These are phyloP conservation scores for Suillus fuscotomentosus DNA, from an alignment of 768 basidiomycete genomes.

Conservation along the genomic window DNA sequence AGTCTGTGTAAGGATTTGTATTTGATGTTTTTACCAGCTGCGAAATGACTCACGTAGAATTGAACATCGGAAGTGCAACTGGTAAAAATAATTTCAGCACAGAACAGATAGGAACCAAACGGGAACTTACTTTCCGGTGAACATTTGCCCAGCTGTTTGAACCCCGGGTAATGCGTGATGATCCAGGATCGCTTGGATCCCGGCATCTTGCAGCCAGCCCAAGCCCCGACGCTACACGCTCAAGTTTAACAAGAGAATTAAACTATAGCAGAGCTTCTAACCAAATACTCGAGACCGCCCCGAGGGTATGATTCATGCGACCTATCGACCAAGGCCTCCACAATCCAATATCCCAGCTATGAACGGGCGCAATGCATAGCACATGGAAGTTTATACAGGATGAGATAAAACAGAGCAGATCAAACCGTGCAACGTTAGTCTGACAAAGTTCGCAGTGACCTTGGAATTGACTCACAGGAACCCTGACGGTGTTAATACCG, in stretches of 20 bases:
- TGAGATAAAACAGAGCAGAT: not conserved
- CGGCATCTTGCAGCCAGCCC: conserved; percentile 54
- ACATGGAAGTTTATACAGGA: not conserved
- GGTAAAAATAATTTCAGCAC: conserved; percentile 6
- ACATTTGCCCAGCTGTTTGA: conserved; percentile 56
- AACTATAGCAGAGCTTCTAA: conserved; percentile 25
- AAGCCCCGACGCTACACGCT: conserved; percentile 58
- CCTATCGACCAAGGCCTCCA: conserved; percentile 69
- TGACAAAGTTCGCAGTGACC: not conserved
- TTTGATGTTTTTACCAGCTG: not conserved
- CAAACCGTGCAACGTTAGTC: not conserved
- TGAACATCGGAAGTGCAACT: conserved; percentile 69
- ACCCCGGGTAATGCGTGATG: conserved; percentile 76
- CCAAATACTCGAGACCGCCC: conserved; percentile 67
- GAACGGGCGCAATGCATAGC: not conserved
- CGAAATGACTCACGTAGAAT: conserved; percentile 58
- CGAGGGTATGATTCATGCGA: conserved; percentile 61
- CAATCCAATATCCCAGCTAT: conserved; percentile 83
- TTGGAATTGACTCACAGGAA: conserved; percentile 53
- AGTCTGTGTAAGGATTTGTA: conserved; percentile 43
- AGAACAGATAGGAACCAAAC: not conserved
- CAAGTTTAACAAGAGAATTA: not conserved
- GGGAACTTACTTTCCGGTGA: conserved; percentile 59
- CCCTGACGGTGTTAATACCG: conserved; percentile 76
- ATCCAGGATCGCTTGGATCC: conserved; percentile 67